Evolutionary conservation across 495 filamentous ascomycete species (phyloP).

Genomic region (Penicillium manginii): DNA sequence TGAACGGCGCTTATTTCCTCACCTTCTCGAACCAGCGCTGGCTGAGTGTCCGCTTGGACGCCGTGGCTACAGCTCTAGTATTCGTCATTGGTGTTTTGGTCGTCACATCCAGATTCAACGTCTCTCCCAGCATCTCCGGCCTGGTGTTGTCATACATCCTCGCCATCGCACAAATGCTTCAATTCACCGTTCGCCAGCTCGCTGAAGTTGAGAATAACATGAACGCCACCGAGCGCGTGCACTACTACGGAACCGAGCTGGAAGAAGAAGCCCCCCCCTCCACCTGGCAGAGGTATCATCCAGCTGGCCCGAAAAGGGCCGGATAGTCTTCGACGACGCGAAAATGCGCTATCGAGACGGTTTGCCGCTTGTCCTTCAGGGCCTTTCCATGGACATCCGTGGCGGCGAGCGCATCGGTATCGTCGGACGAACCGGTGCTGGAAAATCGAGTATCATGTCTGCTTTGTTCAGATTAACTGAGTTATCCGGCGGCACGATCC

Average conservation of each 20-base stretch:
- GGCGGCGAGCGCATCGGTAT: conserved; percentile 93
- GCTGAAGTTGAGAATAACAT: conserved; percentile 97
- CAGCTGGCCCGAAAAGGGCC: conserved; percentile 82
- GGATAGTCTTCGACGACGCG: conserved; percentile 82
- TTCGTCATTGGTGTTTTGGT: conserved; percentile 89
- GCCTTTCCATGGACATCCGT: conserved; percentile 72
- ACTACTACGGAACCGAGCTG: conserved; percentile 85
- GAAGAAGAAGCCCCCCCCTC: conserved; percentile 85
- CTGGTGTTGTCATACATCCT: conserved; percentile 92
- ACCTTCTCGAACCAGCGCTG: conserved; percentile 95
- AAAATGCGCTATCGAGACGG: conserved; percentile 88
- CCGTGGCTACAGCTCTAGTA: conserved; percentile 78
- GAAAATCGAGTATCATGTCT: conserved; percentile 93
- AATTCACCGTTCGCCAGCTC: conserved; percentile 91
- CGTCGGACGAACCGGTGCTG: conserved; percentile 90
- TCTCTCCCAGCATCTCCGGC: conserved; percentile 81
- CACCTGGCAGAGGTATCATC: conserved; percentile 66
- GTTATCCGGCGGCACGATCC: conserved; percentile 79
- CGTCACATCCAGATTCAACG: conserved; percentile 88
- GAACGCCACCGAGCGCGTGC: conserved; percentile 93
- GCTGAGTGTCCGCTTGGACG: conserved; percentile 82
- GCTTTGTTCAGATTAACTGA: conserved; percentile 91
- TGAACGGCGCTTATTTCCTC: conserved; percentile 92
- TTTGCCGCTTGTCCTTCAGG: conserved; percentile 82
- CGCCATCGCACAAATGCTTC: conserved; percentile 92